Conservation (phyloP, 2,329 filamentous ascomycete species). For the Calonectria crousiana region DNA sequence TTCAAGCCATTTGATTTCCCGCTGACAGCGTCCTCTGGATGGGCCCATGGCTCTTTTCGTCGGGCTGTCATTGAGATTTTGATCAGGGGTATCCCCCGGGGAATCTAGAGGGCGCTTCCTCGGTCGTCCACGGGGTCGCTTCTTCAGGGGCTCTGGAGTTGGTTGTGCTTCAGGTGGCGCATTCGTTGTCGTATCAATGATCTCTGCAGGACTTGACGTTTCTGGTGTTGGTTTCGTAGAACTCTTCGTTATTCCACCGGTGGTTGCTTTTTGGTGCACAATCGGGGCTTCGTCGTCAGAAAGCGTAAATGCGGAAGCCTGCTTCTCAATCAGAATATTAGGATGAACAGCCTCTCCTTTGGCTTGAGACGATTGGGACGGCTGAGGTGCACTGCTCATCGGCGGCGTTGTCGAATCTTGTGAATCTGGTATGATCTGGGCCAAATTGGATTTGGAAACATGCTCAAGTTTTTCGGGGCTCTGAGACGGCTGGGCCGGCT, state of each 20-base stretch:
- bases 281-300: conserved; percentile 54
- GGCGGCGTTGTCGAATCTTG: conserved; percentile 42
- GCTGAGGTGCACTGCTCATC: conserved; percentile 36
- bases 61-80: background rate
- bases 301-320: conserved; percentile 39
- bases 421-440: conserved; percentile 44
- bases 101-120: conserved; percentile 17
- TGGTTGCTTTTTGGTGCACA: conserved; percentile 31
- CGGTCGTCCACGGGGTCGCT: conserved; percentile 19
- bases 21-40: background rate
- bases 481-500: background rate
- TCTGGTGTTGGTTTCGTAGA: background rate
- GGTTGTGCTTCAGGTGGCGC: background rate
- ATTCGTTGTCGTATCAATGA: background rate
- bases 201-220: background rate
- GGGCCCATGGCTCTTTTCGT: background rate
- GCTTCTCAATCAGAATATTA: background rate
- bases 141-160: conserved; percentile 1
- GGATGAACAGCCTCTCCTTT: background rate
- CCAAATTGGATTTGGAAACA: background rate
- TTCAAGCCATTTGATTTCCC: conserved; percentile 34
- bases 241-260: background rate
- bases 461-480: background rate
- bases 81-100: background rate
- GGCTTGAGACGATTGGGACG: conserved; percentile 11